Percentiles rank a stretch among this genome's conserved stretches.
Conservation (phyloP, 192 early-diverging fungal species). For the Diversispora eburnea region DNA sequence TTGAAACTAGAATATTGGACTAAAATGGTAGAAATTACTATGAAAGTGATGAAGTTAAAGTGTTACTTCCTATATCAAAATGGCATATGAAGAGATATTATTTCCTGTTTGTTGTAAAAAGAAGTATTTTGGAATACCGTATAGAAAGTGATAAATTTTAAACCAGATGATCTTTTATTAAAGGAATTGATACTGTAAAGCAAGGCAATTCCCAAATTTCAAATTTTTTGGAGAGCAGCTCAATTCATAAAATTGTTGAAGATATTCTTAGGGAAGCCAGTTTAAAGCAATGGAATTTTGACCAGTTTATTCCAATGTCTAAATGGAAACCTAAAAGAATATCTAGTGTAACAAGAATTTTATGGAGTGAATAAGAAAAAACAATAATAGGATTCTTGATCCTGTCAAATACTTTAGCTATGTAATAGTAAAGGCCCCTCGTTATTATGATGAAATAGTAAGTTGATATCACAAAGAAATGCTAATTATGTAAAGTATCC, state of each 20-base stretch:
- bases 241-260: constrained; percentile 18
- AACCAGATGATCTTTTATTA: not conserved
- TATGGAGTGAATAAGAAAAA: not conserved
- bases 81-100: no score
- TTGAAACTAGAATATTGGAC: constrained; percentile 5
- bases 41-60: constrained; percentile 12
- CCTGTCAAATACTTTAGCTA: constrained; percentile 3
- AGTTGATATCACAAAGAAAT: constrained; percentile 1
- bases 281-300: not conserved
- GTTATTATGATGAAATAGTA: not conserved
- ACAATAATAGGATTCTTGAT: not conserved
- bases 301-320: constrained; percentile 9
- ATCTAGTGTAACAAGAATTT: not conserved
- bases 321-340: constrained; percentile 14
- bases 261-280: not conserved
- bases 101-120: no score
- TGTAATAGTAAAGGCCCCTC: not conserved
- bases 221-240: not conserved
- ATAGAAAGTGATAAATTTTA: constrained; percentile 1
- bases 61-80: no score
- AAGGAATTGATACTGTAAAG: constrained; percentile 21
- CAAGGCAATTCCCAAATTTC: not conserved
- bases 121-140: no score
- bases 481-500: constrained; percentile 1
- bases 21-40: constrained; percentile 21